Evolutionary conservation across 805 yeast genomes (phyloP).

Genomic region (Nakazawaea laoshanensis): DNA sequence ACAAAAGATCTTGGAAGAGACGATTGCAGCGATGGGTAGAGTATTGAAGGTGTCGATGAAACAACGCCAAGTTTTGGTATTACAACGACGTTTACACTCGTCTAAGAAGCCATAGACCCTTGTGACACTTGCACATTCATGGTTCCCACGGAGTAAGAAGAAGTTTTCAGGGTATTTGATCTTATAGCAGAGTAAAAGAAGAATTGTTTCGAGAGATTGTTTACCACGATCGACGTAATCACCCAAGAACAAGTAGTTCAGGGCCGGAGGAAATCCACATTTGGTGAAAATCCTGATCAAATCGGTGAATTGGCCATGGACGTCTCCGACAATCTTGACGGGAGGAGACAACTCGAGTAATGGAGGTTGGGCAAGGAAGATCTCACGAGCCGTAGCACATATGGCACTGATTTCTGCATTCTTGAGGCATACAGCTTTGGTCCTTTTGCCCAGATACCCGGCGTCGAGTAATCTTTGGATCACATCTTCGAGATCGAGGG

Average conservation of each 20-base stretch:
- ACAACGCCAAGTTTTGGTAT: slow-evolving; percentile 86
- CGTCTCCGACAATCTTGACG: slow-evolving; percentile 85
- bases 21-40: slow-evolving; percentile 90
- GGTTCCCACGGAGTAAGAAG: slow-evolving; percentile 88
- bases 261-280: slow-evolving; percentile 94
- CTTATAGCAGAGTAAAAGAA: slow-evolving; percentile 82
- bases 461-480: slow-evolving; percentile 91
- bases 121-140: slow-evolving; percentile 95
- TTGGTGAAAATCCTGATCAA: slow-evolving; percentile 83
- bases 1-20: slow-evolving; percentile 90
- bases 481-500: slow-evolving; percentile 65
- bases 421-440: slow-evolving; percentile 82
- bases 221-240: slow-evolving; percentile 98
- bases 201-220: slow-evolving; percentile 88
- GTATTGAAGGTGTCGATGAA: slow-evolving; percentile 95
- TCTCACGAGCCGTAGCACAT: slow-evolving; percentile 83
- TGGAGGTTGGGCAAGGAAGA: slow-evolving; percentile 85
- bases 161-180: slow-evolving; percentile 96
- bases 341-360: slow-evolving; percentile 81
- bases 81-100: slow-evolving; percentile 92
- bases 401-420: slow-evolving; percentile 82
- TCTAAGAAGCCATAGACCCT: slow-evolving; percentile 96
- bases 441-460: slow-evolving; percentile 91
- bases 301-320: slow-evolving; percentile 95
- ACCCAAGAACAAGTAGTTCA: slow-evolving; percentile 88